Percentiles rank a stretch among this genome's conserved stretches.
Evolutionary conservation across 352 stramenopile species (phyloP).

Genomic region (Phytophthora pluvialis): DNA sequence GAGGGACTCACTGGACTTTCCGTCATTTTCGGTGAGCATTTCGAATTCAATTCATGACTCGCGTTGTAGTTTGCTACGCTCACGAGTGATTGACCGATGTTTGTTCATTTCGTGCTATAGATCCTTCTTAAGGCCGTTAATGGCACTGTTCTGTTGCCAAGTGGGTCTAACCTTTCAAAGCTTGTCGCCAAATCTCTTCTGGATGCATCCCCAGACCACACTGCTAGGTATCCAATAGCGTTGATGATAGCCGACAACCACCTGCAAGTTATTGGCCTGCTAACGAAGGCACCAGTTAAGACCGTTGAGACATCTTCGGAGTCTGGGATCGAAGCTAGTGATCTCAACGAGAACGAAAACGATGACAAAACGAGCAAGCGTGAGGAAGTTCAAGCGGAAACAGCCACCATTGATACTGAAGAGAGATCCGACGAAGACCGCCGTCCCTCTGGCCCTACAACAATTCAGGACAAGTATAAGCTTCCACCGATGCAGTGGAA

Average conservation of each 20-base stretch:
- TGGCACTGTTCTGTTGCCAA: conserved; percentile 17
- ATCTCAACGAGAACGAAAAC: background rate
- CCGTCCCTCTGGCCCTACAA: conserved; percentile 12
- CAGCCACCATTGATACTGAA: background rate
- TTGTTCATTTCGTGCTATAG: conserved; percentile 4
- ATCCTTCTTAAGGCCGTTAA: conserved; percentile 3
- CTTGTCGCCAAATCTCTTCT: conserved; percentile 13
- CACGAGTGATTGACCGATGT: background rate
- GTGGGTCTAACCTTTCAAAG: conserved; percentile 12
- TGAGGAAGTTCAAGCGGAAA: conserved; percentile 6
- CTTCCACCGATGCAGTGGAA: conserved; percentile 48
- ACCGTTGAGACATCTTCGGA: background rate
- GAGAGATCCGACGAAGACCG: conserved; percentile 1
- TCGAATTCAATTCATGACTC: background rate
- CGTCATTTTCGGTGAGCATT: conserved; percentile 31
- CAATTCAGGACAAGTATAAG: conserved; percentile 56
- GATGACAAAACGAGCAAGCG: background rate
- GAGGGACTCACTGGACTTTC: conserved; percentile 47
- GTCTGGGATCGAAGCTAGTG: conserved; percentile 1
- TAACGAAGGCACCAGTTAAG: conserved; percentile 11
- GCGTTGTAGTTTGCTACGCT: background rate
- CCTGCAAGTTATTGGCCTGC: conserved; percentile 25
- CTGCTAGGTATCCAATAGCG: conserved; percentile 9
- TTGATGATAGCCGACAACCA: conserved; percentile 23
- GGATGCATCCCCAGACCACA: conserved; percentile 10